Evolutionary conservation across 805 yeast genomes (phyloP), one percentile per base, ranked within the genome.

Genomic region (Torulaspora quercuum): DNA sequence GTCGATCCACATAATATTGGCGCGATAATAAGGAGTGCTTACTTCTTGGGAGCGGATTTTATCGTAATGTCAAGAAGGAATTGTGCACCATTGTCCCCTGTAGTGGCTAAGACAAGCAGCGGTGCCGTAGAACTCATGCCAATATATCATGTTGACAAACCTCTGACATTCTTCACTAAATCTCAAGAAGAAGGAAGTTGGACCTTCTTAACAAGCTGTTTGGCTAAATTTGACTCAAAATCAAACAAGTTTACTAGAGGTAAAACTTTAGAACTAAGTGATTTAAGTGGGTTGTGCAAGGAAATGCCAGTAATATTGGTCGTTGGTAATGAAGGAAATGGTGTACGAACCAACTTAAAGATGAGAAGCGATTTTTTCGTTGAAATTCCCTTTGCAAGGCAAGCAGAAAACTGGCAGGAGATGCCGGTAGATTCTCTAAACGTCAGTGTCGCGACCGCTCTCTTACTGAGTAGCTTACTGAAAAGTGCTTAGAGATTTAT

Each of bases 1-100:
- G 76, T 84, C 9, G 95, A 87, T 57, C 90, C 95, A 0, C 94
- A 85, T 56, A 87, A 87, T 55, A 67, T 85, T 48, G 96, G 96
- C 6, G 92, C 90, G 15, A 76, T 87, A 27, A 61, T 84, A 18
- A 67, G 96, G 54, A 75, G 88, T 2, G 90, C 94, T 0, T 82
- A 78, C 61, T 87, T 71, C 61, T 65, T 87, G 9, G 95, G 95
- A 6, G 95, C 72, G 2, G 95, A 88, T 60, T 82, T 85, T 52
- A 64, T 86, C 5, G 76, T 82, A 1, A 62, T 81, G 27, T 81
- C 94, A 2, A 77, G 74, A 22, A 73, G 72, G 33, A 81, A 84
- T 52, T 75, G 84, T 49, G 85, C 95, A 1, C 74, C 80, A 11
- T 58, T 88, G 41, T 76, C 90, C 0, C 87, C 95, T 0, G 80